phyloP scores from a whole-genome alignment of 1,139 yeast genomes.

The Zygosaccharomyces pseudobailii region DNA sequence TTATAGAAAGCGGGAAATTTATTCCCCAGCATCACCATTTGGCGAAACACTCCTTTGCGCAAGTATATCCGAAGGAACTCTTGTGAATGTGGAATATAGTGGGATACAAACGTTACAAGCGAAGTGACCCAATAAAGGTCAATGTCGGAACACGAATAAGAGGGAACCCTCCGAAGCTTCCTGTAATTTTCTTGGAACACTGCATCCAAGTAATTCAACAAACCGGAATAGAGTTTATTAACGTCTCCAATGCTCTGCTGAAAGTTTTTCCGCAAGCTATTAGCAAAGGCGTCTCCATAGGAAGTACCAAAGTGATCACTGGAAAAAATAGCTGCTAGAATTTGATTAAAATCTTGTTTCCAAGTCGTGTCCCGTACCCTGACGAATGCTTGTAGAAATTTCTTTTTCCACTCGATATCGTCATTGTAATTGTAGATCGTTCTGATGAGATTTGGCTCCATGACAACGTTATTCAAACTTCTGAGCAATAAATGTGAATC shows the following conservation, averaged over 20 bases:
- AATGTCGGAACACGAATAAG: not conserved
- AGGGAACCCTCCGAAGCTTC: not conserved
- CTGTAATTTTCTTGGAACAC: constrained; percentile 7
- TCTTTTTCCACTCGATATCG: not conserved
- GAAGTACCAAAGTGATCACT: not conserved
- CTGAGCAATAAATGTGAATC: constrained; percentile 1
- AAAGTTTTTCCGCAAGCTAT: constrained; percentile 1
- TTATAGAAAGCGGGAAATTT: constrained; percentile 7
- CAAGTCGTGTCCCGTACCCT: not conserved
- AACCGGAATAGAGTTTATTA: constrained; percentile 2
- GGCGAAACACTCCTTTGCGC: constrained; percentile 8
- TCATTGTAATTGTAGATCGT: not conserved
- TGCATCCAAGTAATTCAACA: constrained; percentile 5
- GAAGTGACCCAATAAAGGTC: constrained; percentile 6
- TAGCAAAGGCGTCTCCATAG: not conserved
- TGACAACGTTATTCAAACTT: not conserved
- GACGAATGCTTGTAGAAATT: not conserved
- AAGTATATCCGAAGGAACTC: constrained; percentile 5
- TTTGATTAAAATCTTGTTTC: constrained; percentile 4
- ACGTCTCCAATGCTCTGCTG: not conserved
- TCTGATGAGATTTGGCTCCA: constrained; percentile 1
- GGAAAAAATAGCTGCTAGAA: constrained; percentile 2
- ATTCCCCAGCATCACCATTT: constrained; percentile 7
- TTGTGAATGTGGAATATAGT: constrained; percentile 4
- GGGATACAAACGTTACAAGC: constrained; percentile 1